Evolutionary conservation across 805 yeast species (phyloP).

Genomic region (Wickerhamomyces xylosicus): DNA sequence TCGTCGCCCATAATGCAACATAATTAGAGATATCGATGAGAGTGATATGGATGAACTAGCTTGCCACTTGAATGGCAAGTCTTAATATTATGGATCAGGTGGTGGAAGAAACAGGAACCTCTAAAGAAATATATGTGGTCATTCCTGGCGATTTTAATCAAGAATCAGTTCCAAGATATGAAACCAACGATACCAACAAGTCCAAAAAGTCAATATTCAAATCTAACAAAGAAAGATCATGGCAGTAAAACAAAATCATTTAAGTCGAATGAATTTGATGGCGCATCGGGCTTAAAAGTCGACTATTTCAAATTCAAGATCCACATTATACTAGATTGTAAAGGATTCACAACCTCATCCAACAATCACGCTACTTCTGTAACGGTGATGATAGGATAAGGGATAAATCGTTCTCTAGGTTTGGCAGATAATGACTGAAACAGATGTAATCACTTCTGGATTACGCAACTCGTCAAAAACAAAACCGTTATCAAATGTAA

Average conservation of each 20-base stretch:
- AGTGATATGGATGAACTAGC: too few species aligned
- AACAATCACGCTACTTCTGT: background rate
- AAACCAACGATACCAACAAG: too few species aligned
- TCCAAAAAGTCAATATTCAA: too few species aligned
- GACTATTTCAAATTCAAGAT: background rate
- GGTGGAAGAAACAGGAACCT: too few species aligned
- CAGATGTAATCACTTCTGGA: conserved; percentile 32
- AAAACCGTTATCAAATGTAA: conserved; percentile 21
- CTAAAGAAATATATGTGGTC: too few species aligned
- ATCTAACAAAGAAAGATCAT: background rate
- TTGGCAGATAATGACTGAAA: background rate
- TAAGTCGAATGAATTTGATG: conserved; percentile 21
- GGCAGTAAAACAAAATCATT: conserved; percentile 20
- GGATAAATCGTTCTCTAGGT: background rate
- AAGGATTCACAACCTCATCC: background rate
- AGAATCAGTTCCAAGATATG: too few species aligned
- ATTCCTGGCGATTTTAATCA: too few species aligned
- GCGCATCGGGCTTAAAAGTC: conserved; percentile 23
- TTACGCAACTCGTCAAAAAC: conserved; percentile 33
- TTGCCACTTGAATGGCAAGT: too few species aligned
- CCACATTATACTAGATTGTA: background rate
- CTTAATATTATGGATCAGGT: too few species aligned
- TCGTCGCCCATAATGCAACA: too few species aligned
- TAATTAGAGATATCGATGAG: too few species aligned
- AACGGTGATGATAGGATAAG: conserved; percentile 1